Conservation (phyloP, 1,284 basidiomycete genomes). For the Phellopilus nigrolimitatus region DNA sequence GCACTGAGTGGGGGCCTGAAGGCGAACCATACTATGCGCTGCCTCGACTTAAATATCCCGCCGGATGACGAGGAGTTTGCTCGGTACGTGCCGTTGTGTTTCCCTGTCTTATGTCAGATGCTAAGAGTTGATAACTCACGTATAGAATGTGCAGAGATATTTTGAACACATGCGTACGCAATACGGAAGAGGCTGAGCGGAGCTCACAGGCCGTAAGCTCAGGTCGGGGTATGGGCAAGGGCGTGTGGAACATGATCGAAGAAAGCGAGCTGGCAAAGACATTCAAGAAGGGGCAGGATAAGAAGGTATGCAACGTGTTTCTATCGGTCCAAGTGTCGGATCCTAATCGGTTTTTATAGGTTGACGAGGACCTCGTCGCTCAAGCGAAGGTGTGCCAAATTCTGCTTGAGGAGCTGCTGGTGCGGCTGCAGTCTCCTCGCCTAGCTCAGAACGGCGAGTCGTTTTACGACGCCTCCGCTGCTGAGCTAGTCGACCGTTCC, state of each 20-base stretch:
- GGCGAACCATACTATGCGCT: slow-evolving; percentile 81
- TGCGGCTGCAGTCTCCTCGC: slow-evolving; percentile 34
- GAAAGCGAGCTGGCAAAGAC: slow-evolving; percentile 72
- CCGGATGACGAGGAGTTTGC: slow-evolving; percentile 87
- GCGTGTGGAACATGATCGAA: slow-evolving; percentile 77
- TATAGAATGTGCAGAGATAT: slow-evolving; percentile 72
- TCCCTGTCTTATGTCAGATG: not conserved
- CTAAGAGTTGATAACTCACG: not conserved
- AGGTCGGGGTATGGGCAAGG: slow-evolving; percentile 48
- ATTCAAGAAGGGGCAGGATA: slow-evolving; percentile 55
- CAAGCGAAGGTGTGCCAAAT: slow-evolving; percentile 47
- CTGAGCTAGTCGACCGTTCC: slow-evolving; percentile 43
- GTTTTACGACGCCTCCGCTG: slow-evolving; percentile 22
- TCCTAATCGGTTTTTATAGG: slow-evolving; percentile 30
- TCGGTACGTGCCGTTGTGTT: slow-evolving; percentile 39
- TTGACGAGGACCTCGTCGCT: slow-evolving; percentile 47
- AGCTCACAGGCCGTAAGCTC: slow-evolving; percentile 31
- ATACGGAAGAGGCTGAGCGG: slow-evolving; percentile 79
- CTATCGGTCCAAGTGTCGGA: not conserved
- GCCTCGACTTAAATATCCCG: slow-evolving; percentile 90
- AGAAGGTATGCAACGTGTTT: slow-evolving; percentile 42
- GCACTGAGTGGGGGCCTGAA: slow-evolving; percentile 85
- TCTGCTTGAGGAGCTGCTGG: slow-evolving; percentile 45
- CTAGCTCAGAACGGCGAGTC: too few species aligned
- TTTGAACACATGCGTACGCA: slow-evolving; percentile 80